These are phyloP conservation scores for Penicillium maclennaniae DNA, from an alignment of 495 filamentous ascomycete species.

Conservation along the genomic window DNA sequence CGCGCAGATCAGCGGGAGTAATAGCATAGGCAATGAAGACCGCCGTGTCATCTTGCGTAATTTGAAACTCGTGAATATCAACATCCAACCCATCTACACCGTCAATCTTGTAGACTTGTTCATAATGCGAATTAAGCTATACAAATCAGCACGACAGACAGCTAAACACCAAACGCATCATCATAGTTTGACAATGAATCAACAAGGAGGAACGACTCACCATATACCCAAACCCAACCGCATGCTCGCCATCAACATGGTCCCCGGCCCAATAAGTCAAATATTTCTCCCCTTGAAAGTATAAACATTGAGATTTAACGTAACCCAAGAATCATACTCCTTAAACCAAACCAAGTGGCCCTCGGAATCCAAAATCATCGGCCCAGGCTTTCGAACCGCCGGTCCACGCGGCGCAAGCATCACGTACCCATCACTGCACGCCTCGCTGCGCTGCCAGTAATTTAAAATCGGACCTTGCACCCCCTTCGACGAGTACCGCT, in stretches of 20 bases:
- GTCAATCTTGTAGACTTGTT: constrained; percentile 38
- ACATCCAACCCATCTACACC: constrained; percentile 29
- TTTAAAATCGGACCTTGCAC: constrained; percentile 38
- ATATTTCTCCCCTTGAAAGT: constrained; percentile 38
- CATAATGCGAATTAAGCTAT: constrained; percentile 48
- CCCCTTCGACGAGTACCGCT: constrained; percentile 35
- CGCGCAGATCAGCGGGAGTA: constrained; percentile 35
- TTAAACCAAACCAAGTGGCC: constrained; percentile 44
- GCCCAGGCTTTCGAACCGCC: constrained; percentile 32
- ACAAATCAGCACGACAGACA: neutral
- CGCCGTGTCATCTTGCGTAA: constrained; percentile 47
- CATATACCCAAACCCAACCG: constrained; percentile 47
- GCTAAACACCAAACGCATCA: too few species aligned
- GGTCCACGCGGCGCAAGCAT: constrained; percentile 41
- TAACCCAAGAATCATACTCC: constrained; percentile 19
- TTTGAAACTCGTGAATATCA: constrained; percentile 47
- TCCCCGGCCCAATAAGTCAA: constrained; percentile 52
- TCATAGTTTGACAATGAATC: too few species aligned
- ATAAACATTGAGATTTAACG: constrained; percentile 42
- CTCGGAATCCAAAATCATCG: constrained; percentile 43
- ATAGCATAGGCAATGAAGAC: constrained; percentile 49
- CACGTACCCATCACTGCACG: constrained; percentile 39
- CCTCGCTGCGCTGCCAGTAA: constrained; percentile 24
- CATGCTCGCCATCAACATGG: constrained; percentile 45
- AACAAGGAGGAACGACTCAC: constrained; percentile 21